These are phyloP conservation scores for Cytospora piceicola DNA, from an alignment of 2,329 filamentous ascomycete genomes.

Conservation along the genomic window DNA sequence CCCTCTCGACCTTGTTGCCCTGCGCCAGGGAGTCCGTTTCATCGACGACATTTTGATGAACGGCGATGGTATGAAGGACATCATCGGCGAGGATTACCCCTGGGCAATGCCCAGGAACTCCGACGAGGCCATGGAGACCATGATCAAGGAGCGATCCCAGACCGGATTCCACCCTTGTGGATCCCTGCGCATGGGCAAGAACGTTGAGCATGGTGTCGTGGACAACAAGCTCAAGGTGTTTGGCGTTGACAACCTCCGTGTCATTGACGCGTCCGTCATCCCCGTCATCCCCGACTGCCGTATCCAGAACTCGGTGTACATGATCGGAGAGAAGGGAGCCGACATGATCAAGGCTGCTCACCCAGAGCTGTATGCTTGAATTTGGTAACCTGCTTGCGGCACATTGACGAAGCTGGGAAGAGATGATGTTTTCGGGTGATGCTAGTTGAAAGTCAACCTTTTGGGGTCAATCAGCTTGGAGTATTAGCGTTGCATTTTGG, in stretches of 20 bases:
- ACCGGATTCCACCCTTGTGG: slow-evolving; percentile 63
- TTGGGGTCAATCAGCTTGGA: neutral
- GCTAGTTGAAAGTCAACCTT: no score
- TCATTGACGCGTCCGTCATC: slow-evolving; percentile 60
- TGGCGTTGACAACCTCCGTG: slow-evolving; percentile 56
- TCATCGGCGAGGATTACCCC: slow-evolving; percentile 58
- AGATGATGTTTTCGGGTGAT: no score
- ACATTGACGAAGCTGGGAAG: neutral
- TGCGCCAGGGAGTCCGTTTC: slow-evolving; percentile 61
- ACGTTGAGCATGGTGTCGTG: slow-evolving; percentile 56
- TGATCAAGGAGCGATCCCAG: slow-evolving; percentile 62
- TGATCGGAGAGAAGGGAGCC: slow-evolving; percentile 59
- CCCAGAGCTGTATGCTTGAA: slow-evolving; percentile 37
- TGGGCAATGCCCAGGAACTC: slow-evolving; percentile 62
- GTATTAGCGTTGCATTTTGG: neutral
- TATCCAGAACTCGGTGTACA: slow-evolving; percentile 65
- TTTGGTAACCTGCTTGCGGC: rapidly evolving
- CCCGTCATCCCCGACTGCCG: slow-evolving; percentile 60
- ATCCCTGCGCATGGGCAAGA: slow-evolving; percentile 55
- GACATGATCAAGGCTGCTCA: slow-evolving; percentile 52
- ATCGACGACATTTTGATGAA: slow-evolving; percentile 61
- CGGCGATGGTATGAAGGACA: slow-evolving; percentile 60
- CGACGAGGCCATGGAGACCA: slow-evolving; percentile 59
- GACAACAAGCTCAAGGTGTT: slow-evolving; percentile 56
- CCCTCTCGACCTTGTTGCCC: slow-evolving; percentile 59